Evolutionary conservation across 2,329 filamentous ascomycete genomes (phyloP), one percentile per base, ranked within the genome.

Genomic region (Fusarium sterilihyphosum): DNA sequence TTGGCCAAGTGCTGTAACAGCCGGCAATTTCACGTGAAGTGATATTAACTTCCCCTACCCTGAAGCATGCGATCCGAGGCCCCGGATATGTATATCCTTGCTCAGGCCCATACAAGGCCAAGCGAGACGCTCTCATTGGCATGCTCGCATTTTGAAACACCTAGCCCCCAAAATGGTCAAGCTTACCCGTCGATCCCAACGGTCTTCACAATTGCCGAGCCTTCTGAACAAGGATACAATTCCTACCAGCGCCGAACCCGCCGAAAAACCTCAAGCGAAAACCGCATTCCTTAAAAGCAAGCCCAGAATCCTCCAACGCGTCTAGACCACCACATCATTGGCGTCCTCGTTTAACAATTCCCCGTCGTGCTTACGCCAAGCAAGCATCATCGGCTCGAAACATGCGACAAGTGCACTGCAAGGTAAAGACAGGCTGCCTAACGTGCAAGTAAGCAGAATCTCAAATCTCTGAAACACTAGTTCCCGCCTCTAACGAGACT

Each of bases 41-140:
- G 29, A 31, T 31, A 12, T 31, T 31, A 4, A 31, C 3, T 31
- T 31, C 12, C 31, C 31, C 4, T 31, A 31, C 31, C 31, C 31
- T 31, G 29, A 10, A 31, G 3, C 3, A 1, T 31, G 8, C 29
- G 26, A 26, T 26, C 26, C 26, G 5, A 6, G 29, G 33, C 33
- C 50, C 11, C 33, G 50, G 50, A 0, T 26, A 38, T 37, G 6
- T 5, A 38, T 29, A 38, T 54, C 52, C 35, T 54, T 29, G 5
- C 4, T 2, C 1, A 5, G 24, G 20, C 52, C 52, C n/a, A 22
- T 22, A 13, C 0, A 22, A 2, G 0, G 5, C 0, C 52, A 38
- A 29, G 6, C 35, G 33, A 38, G 2, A 14, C 0, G 5, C 3
- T 17, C 35, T 8, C 14, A 54, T 54, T 54, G 52, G 52, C 20